phyloP scores from a whole-genome alignment of 345 rosid genomes.

The Arabidopsis suecica region DNA sequence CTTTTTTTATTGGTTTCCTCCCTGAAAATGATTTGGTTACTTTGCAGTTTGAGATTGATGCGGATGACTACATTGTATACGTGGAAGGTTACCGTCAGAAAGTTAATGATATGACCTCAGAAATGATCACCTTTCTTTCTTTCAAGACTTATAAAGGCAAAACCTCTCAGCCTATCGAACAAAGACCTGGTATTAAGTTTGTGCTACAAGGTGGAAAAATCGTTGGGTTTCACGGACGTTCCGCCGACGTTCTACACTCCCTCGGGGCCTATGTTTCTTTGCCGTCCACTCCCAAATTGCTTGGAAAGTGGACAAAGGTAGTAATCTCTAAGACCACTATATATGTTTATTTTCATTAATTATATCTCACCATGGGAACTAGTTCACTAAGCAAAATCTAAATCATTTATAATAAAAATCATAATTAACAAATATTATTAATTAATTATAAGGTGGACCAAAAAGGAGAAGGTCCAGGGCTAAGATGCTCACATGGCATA shows the following conservation, averaged over 20 bases:
- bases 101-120: background rate
- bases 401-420: background rate
- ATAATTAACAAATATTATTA: background rate
- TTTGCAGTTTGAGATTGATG: conserved; percentile 39
- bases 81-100: conserved; percentile 36
- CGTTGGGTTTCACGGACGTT: conserved; percentile 44
- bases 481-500: conserved; percentile 43
- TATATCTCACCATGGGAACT: background rate
- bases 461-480: conserved; percentile 33
- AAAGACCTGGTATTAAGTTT: conserved; percentile 10
- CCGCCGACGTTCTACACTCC: conserved; percentile 25
- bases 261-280: conserved; percentile 34
- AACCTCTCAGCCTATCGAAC: background rate
- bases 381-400: background rate
- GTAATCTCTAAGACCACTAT: background rate
- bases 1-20: background rate
- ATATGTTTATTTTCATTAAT: background rate
- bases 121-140: conserved; percentile 23
- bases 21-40: background rate
- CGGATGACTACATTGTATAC: conserved; percentile 36
- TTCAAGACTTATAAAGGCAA: conserved; percentile 37
- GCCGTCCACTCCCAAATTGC: conserved; percentile 7
- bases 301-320: conserved; percentile 40
- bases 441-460: conserved; percentile 35
- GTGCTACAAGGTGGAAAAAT: conserved; percentile 41